A percentile compares a stretch with the other conserved stretches of the same genome.
Evolutionary conservation across 192 early-diverging fungal species (phyloP).

Genomic region (Coemansia sp.): DNA sequence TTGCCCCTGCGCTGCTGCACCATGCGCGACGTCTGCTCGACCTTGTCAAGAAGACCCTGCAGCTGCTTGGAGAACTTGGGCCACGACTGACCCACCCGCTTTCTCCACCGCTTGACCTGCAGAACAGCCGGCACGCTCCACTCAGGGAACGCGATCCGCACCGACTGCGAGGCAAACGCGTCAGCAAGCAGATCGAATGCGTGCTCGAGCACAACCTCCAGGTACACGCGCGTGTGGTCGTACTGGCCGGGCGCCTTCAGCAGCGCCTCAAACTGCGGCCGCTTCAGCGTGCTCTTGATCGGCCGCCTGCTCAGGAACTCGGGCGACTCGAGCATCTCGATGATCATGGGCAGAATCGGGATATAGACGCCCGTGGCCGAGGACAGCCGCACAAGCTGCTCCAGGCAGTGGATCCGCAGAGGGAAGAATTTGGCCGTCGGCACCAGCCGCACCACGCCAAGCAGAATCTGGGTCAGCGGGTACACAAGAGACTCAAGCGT

Average conservation of each 20-base stretch:
- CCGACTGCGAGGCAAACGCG: constrained; percentile 69
- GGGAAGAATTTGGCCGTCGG: constrained; percentile 91
- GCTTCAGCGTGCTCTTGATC: constrained; percentile 80
- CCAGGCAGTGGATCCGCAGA: constrained; percentile 83
- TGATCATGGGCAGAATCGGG: constrained; percentile 79
- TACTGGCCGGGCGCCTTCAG: constrained; percentile 84
- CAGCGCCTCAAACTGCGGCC: constrained; percentile 72
- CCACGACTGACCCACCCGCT: constrained; percentile 68
- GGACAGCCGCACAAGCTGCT: constrained; percentile 68
- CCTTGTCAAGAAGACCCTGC: constrained; percentile 79
- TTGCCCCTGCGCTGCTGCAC: constrained; percentile 70
- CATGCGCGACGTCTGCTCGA: constrained; percentile 77
- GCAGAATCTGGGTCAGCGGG: constrained; percentile 80
- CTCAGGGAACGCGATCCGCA: constrained; percentile 93
- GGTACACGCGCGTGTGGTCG: constrained; percentile 79
- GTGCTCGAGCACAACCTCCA: constrained; percentile 81
- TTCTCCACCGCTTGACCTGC: constrained; percentile 82
- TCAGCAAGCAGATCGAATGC: constrained; percentile 71
- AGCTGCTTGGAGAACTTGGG: constrained; percentile 78
- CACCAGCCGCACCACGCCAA: constrained; percentile 78
- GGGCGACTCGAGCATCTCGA: constrained; percentile 78
- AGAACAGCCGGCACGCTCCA: constrained; percentile 83
- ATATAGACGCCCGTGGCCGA: constrained; percentile 70
- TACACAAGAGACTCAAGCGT: constrained; percentile 77
- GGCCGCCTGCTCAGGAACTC: constrained; percentile 70